A percentile compares a stretch with the other conserved stretches of the same genome.
Conservation (phyloP, 2,329 filamentous ascomycete genomes). For the Clonostachys rhizophaga region DNA sequence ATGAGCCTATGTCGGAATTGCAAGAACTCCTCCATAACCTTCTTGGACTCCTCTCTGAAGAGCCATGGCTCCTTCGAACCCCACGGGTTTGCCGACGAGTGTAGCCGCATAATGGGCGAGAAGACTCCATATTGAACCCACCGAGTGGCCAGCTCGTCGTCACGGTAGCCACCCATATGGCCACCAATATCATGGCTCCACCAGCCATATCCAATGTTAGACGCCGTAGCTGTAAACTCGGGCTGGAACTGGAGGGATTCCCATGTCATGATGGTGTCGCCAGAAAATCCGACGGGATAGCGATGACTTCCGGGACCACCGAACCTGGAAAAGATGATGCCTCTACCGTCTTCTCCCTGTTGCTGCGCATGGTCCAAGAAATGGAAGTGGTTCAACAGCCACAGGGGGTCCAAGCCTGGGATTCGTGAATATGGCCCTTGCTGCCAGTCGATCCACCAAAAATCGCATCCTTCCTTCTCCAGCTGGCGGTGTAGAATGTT, state of each 20-base stretch:
- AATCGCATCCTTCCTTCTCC: conserved; percentile 53
- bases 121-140: conserved; percentile 61
- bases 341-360: conserved; percentile 25
- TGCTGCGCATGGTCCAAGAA: conserved; percentile 44
- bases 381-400: conserved; percentile 62
- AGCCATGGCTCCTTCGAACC: conserved; percentile 59
- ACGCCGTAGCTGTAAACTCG: conserved; percentile 61
- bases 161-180: conserved; percentile 48
- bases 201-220: conserved; percentile 65
- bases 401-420: conserved; percentile 56
- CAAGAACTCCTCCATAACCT: conserved; percentile 43
- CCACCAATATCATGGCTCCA: conserved; percentile 68
- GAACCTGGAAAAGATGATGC: conserved; percentile 56
- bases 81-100: conserved; percentile 54
- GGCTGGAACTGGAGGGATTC: conserved; percentile 58
- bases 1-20: conserved; percentile 52
- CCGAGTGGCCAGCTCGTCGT: conserved; percentile 53
- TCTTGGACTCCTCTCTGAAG: conserved; percentile 37
- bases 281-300: conserved; percentile 62
- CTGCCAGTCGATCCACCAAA: conserved; percentile 69
- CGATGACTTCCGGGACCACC: conserved; percentile 59
- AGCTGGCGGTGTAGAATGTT: conserved; percentile 49
- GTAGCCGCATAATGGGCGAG: conserved; percentile 56
- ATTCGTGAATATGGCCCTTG: conserved; percentile 51
- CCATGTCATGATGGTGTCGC: conserved; percentile 57